A percentile compares a stretch with the other conserved stretches of the same genome.
These are phyloP conservation scores for Aspergillus hiratsukae DNA, from an alignment of 2,329 filamentous ascomycete genomes.

Conservation along the genomic window DNA sequence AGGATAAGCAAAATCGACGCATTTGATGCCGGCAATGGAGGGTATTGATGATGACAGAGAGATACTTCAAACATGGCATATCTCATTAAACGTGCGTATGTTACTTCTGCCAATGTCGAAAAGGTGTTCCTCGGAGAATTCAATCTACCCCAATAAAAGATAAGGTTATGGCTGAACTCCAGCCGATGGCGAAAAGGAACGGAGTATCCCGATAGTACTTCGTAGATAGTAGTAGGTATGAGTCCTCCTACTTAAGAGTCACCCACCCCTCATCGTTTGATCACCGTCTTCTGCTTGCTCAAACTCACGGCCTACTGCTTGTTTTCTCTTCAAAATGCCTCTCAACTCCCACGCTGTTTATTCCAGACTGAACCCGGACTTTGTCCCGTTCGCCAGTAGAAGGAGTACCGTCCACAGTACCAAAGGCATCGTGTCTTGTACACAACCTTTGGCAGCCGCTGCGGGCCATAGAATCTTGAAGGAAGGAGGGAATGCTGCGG, in stretches of 20 bases:
- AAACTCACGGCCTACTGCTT: background rate
- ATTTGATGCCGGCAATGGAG: background rate
- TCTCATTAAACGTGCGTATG: background rate
- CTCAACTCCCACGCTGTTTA: constrained; percentile 49
- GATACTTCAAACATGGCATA: background rate
- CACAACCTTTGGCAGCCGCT: constrained; percentile 82
- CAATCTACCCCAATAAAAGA: background rate
- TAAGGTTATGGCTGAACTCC: background rate
- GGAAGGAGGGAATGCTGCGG: constrained; percentile 87
- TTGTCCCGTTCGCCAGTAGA: constrained; percentile 56
- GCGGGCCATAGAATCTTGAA: constrained; percentile 82
- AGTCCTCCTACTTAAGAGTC: background rate
- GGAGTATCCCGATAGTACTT: background rate
- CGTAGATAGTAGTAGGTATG: background rate
- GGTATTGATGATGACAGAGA: background rate
- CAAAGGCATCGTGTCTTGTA: constrained; percentile 83
- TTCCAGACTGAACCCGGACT: constrained; percentile 44
- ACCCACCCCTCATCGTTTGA: background rate
- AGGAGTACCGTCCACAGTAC: constrained; percentile 91
- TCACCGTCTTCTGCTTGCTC: background rate
- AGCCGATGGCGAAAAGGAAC: background rate
- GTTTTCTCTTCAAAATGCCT: constrained; percentile 36
- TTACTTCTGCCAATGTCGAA: background rate
- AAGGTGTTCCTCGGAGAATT: background rate
- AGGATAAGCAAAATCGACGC: background rate